Evolutionary conservation across 306 rosid genomes (phyloP), one percentile per base, ranked within the genome.

Genomic region (Geum urbanum): DNA sequence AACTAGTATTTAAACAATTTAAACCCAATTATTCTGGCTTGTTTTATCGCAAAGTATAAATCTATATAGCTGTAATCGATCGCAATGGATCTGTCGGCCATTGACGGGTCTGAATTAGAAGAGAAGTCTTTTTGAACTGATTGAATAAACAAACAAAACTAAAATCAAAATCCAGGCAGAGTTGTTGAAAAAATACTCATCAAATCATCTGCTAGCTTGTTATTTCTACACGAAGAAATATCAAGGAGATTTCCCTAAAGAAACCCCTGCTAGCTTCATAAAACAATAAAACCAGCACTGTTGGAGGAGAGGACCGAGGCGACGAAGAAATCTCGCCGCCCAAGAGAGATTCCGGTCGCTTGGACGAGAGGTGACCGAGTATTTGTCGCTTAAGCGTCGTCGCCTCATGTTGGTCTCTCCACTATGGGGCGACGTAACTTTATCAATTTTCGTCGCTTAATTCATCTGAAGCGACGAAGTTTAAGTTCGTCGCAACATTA

Each of bases 61-160:
- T 27, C 1, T 27, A 11, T 37, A 74, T 49, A 61, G 75, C 67
- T 62, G 53, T 72, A 56, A 58, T 45, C 62, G 51, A 64, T 45
- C 62, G 51, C 74, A 84, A 78, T 40, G 57, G 71, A 59, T 57
- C 71, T 81, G 78, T 85, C 83, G 78, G 71, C 70, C 79, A 53
- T 70, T n/a, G 32, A 27, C 43, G 73, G 73, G 74, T 80, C 78
- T 84, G 84, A 77, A 84, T 69, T 52, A 63, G 43, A 22, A 66
- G 66, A 76, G 80, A 84, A 81, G 69, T n/a, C 2, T 20, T 71
- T 78, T 78, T 84, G 83, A 84, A 84, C 55, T 40, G 18, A 44
- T 46, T 73, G 59, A 50, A 18, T 52, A 76, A 74, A 81, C 64
- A 58, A 74, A 74, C 56, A 79, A 76, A 69, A 48, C 20, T 15